A percentile compares a stretch with the other conserved stretches of the same genome.
phyloP scores from a whole-genome alignment of 2,329 filamentous ascomycete species.

The Coniochaeta sp. region DNA sequence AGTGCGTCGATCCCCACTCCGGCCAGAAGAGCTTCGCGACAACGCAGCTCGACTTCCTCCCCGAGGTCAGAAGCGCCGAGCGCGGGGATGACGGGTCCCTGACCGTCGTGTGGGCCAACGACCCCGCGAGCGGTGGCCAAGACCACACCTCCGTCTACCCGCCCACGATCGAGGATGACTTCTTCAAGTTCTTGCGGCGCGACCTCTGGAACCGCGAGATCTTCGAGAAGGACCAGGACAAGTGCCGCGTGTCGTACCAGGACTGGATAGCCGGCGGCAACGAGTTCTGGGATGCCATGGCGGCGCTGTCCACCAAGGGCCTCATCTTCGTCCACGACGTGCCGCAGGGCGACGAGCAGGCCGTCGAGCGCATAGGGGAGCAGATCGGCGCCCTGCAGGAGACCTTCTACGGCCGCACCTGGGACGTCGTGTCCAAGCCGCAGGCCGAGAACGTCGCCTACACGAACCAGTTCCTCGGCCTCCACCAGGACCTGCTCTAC shows the following conservation, averaged over 20 bases:
- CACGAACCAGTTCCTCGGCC: conserved; percentile 70
- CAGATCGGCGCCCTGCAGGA: conserved; percentile 73
- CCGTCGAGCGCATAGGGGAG: conserved; percentile 60
- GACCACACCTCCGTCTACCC: conserved; percentile 26
- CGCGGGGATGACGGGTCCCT: conserved; percentile 34
- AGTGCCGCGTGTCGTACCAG: conserved; percentile 51
- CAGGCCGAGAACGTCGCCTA: conserved; percentile 89
- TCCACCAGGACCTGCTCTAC: conserved; percentile 94
- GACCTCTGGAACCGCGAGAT: conserved; percentile 31
- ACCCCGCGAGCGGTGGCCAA: conserved; percentile 25
- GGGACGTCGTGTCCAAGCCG: conserved; percentile 78
- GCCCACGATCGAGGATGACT: conserved; percentile 12
- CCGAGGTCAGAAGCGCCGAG: conserved; percentile 22
- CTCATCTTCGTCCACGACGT: conserved; percentile 71
- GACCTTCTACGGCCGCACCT: conserved; percentile 87
- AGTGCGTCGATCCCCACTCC: conserved; percentile 49
- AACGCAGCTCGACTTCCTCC: conserved; percentile 27
- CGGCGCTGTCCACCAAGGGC: conserved; percentile 57
- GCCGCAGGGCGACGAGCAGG: conserved; percentile 52
- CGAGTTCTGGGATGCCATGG: conserved; percentile 53
- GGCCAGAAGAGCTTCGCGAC: conserved; percentile 49
- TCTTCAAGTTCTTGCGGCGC: conserved; percentile 3
- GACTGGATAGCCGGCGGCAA: conserved; percentile 59
- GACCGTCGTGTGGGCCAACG: conserved; percentile 50
- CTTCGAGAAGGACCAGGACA: conserved; percentile 36